Percentiles rank a stretch among this genome's conserved stretches.
These are phyloP conservation scores for Letharia columbiana DNA, from an alignment of 495 filamentous ascomycete genomes.

Conservation along the genomic window DNA sequence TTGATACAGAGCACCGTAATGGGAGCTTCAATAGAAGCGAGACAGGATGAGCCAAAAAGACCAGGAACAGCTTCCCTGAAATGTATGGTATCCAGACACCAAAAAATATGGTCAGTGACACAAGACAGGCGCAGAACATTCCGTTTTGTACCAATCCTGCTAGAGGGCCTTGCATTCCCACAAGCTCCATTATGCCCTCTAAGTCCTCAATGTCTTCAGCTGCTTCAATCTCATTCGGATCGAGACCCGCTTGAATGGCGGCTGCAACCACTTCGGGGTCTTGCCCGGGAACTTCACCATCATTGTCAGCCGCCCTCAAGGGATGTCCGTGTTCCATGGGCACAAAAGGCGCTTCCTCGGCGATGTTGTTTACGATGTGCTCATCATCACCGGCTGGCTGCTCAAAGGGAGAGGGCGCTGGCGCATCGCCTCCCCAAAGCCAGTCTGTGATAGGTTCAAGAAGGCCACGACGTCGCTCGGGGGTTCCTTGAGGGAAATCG, in stretches of 20 bases:
- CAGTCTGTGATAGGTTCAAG: constrained; percentile 36
- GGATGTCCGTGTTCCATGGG: constrained; percentile 39
- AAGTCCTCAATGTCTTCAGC: constrained; percentile 89
- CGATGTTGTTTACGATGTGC: constrained; percentile 47
- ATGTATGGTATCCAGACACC: constrained; percentile 90
- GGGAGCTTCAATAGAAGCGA: constrained; percentile 59
- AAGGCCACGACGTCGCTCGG: background rate
- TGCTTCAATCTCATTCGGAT: constrained; percentile 50
- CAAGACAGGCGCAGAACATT: constrained; percentile 83
- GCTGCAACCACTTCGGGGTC: constrained; percentile 36
- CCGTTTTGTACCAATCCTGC: constrained; percentile 86
- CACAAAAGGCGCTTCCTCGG: constrained; percentile 55
- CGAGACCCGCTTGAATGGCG: constrained; percentile 42
- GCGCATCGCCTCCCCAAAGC: constrained; percentile 56
- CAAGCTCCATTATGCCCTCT: constrained; percentile 92
- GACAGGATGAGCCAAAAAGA: constrained; percentile 70
- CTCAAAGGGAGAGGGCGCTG: constrained; percentile 30
- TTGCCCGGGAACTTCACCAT: constrained; percentile 27
- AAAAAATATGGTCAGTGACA: constrained; percentile 72
- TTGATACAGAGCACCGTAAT: constrained; percentile 55
- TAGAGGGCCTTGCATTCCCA: constrained; percentile 92
- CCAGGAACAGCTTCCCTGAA: constrained; percentile 72
- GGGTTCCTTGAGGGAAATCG: background rate
- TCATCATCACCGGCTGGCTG: constrained; percentile 45
- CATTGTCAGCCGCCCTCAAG: constrained; percentile 15